A percentile compares a stretch with the other conserved stretches of the same genome.
phyloP scores from a whole-genome alignment of 177 flowering plant species.

The Vitis hybrid region DNA sequence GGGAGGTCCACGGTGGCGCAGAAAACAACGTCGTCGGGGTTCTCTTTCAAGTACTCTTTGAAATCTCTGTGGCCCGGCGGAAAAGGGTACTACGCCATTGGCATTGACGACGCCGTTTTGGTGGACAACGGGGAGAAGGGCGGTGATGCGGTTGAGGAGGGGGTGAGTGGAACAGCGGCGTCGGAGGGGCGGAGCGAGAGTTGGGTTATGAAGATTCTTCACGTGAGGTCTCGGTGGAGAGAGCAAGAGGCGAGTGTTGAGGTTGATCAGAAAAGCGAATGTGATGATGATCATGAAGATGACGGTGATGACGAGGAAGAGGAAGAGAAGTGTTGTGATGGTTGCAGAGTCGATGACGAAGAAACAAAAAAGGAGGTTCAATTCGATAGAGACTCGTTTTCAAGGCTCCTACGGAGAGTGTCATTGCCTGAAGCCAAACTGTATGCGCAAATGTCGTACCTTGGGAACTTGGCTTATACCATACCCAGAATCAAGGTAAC shows the following conservation, averaged over 20 bases:
- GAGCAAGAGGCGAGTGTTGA: conserved; percentile 17
- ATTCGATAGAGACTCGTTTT: conserved; percentile 67
- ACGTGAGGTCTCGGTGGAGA: conserved; percentile 47
- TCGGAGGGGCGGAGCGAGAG: conserved; percentile 35
- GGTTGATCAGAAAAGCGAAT: too few species aligned
- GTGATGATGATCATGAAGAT: background rate
- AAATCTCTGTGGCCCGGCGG: conserved; percentile 53
- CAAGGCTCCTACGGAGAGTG: conserved; percentile 66
- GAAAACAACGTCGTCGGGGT: conserved; percentile 37
- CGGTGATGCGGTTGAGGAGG: conserved; percentile 7
- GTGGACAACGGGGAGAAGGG: conserved; percentile 25
- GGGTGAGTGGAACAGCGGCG: background rate
- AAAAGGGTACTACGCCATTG: conserved; percentile 29
- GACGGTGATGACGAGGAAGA: conserved; percentile 23
- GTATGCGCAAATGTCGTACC: conserved; percentile 77
- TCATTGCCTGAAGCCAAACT: conserved; percentile 69
- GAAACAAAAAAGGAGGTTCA: conserved; percentile 32
- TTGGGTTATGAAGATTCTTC: conserved; percentile 78
- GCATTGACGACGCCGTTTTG: conserved; percentile 53
- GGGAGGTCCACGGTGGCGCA: conserved; percentile 25
- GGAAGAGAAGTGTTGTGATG: conserved; percentile 36
- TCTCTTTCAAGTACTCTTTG: conserved; percentile 51
- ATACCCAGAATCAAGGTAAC: conserved; percentile 77
- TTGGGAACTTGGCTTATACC: conserved; percentile 77
- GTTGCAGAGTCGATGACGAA: conserved; percentile 34